Percentiles rank a stretch among this genome's conserved stretches.
These are phyloP conservation scores for Marasmius oreades DNA, from an alignment of 1,284 basidiomycete species.

Conservation along the genomic window DNA sequence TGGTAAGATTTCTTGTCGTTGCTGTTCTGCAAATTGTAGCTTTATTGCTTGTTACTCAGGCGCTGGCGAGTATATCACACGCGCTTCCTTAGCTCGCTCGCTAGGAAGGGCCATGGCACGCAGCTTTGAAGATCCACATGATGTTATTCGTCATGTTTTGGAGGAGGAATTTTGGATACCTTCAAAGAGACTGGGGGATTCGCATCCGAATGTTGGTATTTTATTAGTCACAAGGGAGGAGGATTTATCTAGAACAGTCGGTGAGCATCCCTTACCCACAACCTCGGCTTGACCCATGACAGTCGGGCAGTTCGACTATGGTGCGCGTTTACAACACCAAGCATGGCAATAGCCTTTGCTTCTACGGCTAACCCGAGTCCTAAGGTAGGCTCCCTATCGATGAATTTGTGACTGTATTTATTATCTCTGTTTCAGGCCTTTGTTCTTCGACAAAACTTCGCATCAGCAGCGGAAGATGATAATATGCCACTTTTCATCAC, in stretches of 20 bases:
- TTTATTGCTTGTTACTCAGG: conserved; percentile 28
- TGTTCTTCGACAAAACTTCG: neutral
- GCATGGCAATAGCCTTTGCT: conserved; percentile 73
- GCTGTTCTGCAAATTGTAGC: neutral
- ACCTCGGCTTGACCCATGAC: conserved; percentile 26
- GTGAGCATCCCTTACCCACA: conserved; percentile 14
- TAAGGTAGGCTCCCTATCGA: conserved; percentile 26
- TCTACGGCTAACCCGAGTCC: conserved; percentile 48
- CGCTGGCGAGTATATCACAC: conserved; percentile 51
- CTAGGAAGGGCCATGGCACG: conserved; percentile 35
- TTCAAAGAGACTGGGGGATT: conserved; percentile 25
- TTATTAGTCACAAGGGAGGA: conserved; percentile 32
- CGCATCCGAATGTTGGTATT: conserved; percentile 35
- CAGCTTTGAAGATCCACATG: conserved; percentile 33
- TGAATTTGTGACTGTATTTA: neutral
- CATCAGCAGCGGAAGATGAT: neutral
- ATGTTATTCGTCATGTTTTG: conserved; percentile 32
- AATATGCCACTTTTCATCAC: neutral
- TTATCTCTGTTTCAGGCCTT: neutral
- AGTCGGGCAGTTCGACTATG: conserved; percentile 55
- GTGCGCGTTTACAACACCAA: conserved; percentile 79
- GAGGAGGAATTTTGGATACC: conserved; percentile 35
- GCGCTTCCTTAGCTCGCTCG: conserved; percentile 38
- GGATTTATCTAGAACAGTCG: conserved; percentile 12
- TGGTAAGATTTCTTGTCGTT: conserved; percentile 36